Evolutionary conservation across 208 protist genomes (phyloP), one percentile per base, ranked within the genome.

Genomic region (Crithidia bombi): DNA sequence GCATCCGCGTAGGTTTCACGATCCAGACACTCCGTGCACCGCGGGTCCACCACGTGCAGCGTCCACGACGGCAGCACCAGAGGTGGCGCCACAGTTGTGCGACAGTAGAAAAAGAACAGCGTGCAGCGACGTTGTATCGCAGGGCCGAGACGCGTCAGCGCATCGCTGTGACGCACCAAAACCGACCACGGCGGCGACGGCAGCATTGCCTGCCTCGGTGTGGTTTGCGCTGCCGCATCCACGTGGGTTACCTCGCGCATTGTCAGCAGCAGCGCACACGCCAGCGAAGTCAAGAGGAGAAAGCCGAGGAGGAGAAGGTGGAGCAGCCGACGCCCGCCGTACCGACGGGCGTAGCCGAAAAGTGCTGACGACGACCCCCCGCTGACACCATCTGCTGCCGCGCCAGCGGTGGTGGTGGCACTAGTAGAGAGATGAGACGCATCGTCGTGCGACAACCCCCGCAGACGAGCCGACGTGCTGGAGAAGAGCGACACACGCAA

Each of bases 51-150:
- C 17, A 39, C 19, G 33, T 17, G 33, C 35, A 59, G 54, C 54
- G 54, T 59, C 54, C 54, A 59, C 35, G 54, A n/a, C 54, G 54
- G 54, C 33, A 59, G 54, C 54, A 44, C 14, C 33, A 15, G 5
- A 30, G 35, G 54, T 4, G 4, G 11, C n/a, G 23, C 33, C 10
- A 26, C 10, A 30, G 12, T 9, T 3, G 19, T 4, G 3, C 6
- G 12, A 28, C 35, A 28, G 33, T 15, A 25, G 9, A 26, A 25
- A 35, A 9, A 33, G 9, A 4, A 44, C 25, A 23, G 19, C 54
- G 12, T 28, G 54, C 30, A 59, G 11, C 1, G 2, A n/a, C n/a
- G 25, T 12, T 17, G 35, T 15, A 1, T 17, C 35, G 17, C 14
- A 6, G 54, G 33, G 33, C 35, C n/a, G 14, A 30, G 35, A 7